Evolutionary conservation across 306 rosid species (phyloP).

Genomic region (Mimosa pudica): DNA sequence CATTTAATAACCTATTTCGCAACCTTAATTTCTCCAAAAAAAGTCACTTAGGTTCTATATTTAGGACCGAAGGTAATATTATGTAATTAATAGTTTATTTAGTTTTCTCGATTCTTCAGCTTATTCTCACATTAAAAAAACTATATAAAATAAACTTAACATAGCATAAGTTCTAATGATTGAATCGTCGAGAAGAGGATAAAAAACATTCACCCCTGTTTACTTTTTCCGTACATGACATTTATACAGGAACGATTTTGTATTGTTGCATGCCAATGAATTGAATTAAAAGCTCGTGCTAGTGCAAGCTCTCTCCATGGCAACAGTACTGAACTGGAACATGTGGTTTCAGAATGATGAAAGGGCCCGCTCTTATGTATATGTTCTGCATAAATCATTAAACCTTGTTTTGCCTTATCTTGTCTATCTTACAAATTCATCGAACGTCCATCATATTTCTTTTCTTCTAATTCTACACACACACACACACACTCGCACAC

Average conservation of each 20-base stretch:
- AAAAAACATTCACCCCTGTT: neutral
- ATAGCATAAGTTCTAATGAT: neutral
- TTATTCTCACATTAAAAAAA: no score
- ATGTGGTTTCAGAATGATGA: conserved; percentile 19
- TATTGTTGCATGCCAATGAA: neutral
- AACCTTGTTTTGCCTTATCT: conserved; percentile 7
- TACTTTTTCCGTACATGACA: neutral
- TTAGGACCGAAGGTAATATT: no score
- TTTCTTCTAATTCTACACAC: no score
- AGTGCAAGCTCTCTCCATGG: neutral
- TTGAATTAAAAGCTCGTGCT: neutral
- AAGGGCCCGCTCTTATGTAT: neutral
- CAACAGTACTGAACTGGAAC: neutral
- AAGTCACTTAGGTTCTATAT: no score
- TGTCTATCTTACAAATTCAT: conserved; percentile 16
- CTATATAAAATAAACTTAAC: neutral
- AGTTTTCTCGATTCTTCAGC: no score
- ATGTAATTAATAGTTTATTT: no score
- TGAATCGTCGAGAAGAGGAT: neutral
- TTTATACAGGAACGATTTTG: neutral
- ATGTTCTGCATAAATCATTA: neutral
- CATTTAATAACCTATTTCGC: no score
- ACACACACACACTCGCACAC: no score
- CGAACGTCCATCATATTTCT: neutral
- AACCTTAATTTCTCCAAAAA: no score